These are phyloP conservation scores for Colletotrichum endophyticum DNA, from an alignment of 2,329 filamentous ascomycete genomes.

Conservation along the genomic window DNA sequence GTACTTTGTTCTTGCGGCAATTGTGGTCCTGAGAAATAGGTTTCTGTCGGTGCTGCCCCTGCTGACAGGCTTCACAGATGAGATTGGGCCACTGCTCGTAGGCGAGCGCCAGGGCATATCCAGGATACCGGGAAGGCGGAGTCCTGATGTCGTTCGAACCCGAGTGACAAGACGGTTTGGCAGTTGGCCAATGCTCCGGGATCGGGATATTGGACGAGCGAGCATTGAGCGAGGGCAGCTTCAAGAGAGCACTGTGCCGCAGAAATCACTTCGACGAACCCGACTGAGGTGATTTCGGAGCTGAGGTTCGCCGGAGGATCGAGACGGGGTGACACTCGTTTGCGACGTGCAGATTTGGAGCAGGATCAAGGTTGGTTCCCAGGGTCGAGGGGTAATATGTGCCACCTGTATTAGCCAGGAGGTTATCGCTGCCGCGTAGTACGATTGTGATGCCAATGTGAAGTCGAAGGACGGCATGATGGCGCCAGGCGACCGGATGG, in stretches of 20 bases:
- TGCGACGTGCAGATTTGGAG: background rate
- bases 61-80: background rate
- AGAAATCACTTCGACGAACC: background rate
- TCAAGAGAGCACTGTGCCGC: background rate
- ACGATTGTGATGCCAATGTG: background rate
- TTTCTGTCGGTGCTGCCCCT: background rate
- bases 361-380: background rate
- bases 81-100: background rate
- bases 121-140: constrained; percentile 3
- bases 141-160: background rate
- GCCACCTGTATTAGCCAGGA: background rate
- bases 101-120: background rate
- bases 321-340: constrained; percentile 2
- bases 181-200: constrained; percentile 5
- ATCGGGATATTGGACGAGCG: background rate
- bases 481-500: background rate
- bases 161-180: background rate
- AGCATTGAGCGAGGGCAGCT: background rate
- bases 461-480: background rate
- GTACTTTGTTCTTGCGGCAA: background rate
- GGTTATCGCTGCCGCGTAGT: background rate
- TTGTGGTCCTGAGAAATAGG: background rate
- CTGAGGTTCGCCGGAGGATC: background rate
- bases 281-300: background rate
- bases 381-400: background rate